phyloP scores from a whole-genome alignment of 164 flowering plant species.

The grape (Vitis vinifera) region ASM3070453v1 NC_081813.1:575001-575500 shows the following conservation, averaged over 20 bases:
- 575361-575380: no score
- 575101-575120: slow-evolving; percentile 22
- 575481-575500: no score
- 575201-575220: slow-evolving; percentile 15
- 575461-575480: no score
- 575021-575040: slow-evolving; percentile 53
- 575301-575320: slow-evolving; percentile 41
- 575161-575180: not conserved
- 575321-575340: slow-evolving; percentile 30
- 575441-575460: no score
- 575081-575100: slow-evolving; percentile 35
- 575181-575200: slow-evolving; percentile 4
- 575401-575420: no score
- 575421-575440: no score
- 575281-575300: slow-evolving; percentile 41
- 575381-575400: no score
- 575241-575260: slow-evolving; percentile 22
- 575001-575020: slow-evolving; percentile 40
- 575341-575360: not conserved
- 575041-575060: slow-evolving; percentile 38
- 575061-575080: slow-evolving; percentile 45
- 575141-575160: not conserved
- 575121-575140: not conserved
- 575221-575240: slow-evolving; percentile 21
- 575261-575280: slow-evolving; percentile 34